These are phyloP conservation scores for Cercospora sesami DNA, from an alignment of 2,329 filamentous ascomycete species.

Conservation along the genomic window DNA sequence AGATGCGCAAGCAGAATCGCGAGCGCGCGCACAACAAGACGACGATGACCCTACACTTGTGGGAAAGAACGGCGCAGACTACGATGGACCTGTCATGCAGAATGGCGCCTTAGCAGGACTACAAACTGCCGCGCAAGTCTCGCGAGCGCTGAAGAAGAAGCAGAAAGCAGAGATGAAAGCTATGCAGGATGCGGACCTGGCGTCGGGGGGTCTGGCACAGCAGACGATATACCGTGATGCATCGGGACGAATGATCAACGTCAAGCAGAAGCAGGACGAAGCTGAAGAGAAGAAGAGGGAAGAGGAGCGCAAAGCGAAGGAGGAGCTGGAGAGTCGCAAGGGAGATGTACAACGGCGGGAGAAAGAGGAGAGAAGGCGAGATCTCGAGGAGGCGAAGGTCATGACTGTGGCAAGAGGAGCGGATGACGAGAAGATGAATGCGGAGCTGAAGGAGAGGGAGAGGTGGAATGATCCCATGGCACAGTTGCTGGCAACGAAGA, in stretches of 20 bases:
- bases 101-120: conserved; percentile 85
- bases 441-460: conserved; percentile 70
- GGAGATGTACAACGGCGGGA: conserved; percentile 81
- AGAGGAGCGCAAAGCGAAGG: conserved; percentile 62
- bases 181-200: conserved; percentile 48
- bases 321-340: conserved; percentile 68
- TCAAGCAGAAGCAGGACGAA: conserved; percentile 86
- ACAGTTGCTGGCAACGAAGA: conserved; percentile 66
- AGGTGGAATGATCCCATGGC: conserved; percentile 96
- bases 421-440: conserved; percentile 87
- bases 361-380: conserved; percentile 63
- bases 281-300: conserved; percentile 77
- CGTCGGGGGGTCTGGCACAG: conserved; percentile 53
- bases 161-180: conserved; percentile 62
- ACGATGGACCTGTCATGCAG: conserved; percentile 68
- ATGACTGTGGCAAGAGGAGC: conserved; percentile 75
- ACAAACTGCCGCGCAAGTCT: conserved; percentile 77
- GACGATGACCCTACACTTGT: conserved; percentile 53
- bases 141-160: conserved; percentile 58
- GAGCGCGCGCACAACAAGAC: conserved; percentile 35
- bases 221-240: conserved; percentile 96
- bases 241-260: conserved; percentile 88
- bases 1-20: conserved; percentile 38
- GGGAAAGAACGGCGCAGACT: conserved; percentile 51
- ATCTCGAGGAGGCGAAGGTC: conserved; percentile 75